Conservation (phyloP, 2,329 filamentous ascomycete genomes). For the Magnaporthiopsis incrustans region DNA sequence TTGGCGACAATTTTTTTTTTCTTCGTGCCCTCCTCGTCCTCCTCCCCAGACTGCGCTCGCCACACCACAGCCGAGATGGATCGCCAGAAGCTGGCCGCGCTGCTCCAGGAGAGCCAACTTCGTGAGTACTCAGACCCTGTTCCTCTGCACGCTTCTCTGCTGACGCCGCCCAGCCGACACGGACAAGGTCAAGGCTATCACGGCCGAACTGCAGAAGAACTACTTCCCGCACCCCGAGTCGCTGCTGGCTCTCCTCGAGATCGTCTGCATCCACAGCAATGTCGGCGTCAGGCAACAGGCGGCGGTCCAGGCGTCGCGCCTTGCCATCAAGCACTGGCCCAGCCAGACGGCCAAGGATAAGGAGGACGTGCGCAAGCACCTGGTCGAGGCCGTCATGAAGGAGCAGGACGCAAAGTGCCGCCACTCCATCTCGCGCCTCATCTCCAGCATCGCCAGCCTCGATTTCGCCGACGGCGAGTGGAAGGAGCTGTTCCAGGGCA, state of each 20-base stretch:
- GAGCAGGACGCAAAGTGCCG: constrained; percentile 71
- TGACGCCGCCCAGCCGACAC: constrained; percentile 64
- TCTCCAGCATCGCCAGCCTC: constrained; percentile 76
- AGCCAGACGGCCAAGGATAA: constrained; percentile 68
- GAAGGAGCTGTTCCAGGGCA: constrained; percentile 69
- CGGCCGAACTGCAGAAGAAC: constrained; percentile 81
- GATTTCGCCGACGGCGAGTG: constrained; percentile 85
- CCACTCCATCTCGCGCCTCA: constrained; percentile 80
- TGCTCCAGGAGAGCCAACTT: constrained; percentile 80
- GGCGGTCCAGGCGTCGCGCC: constrained; percentile 78
- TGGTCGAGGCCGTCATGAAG: constrained; percentile 75
- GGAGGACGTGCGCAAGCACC: constrained; percentile 67
- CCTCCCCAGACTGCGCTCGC: not conserved
- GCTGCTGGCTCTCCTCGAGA: constrained; percentile 78
- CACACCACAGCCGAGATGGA: constrained; percentile 46
- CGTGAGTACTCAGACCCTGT: constrained; percentile 51
- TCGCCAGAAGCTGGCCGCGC: constrained; percentile 73
- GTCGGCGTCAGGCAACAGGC: constrained; percentile 77
- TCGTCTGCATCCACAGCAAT: constrained; percentile 71
- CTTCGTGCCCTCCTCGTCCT: not conserved
- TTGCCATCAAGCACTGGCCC: constrained; percentile 81
- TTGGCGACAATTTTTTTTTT: constrained; percentile 2
- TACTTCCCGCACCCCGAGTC: constrained; percentile 84
- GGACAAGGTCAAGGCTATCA: constrained; percentile 81
- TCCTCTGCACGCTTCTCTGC: constrained; percentile 12